Evolutionary conservation across 2,329 filamentous ascomycete genomes (phyloP), one percentile per base, ranked within the genome.

Genomic region (Hypomyces perniciosus): DNA sequence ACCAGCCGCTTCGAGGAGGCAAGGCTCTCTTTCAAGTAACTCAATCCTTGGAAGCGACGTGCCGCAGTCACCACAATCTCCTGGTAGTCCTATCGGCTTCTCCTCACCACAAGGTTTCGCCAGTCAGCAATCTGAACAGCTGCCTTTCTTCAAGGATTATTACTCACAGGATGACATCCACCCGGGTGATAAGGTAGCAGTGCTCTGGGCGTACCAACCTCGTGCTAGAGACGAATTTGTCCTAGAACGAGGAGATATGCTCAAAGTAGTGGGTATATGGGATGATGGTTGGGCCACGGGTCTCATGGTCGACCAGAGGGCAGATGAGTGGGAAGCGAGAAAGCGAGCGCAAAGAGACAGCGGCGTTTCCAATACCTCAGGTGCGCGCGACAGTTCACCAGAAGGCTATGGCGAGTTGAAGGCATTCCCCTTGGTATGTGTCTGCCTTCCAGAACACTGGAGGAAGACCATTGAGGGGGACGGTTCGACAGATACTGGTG

Each of bases 201-300:
- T 90, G 2, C 79, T 99, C 10, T 99, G 93, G 93, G 92, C 93
- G 2, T 99, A 99, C 68, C 90, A 96, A 61, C 92, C 93, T 33
- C 87, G 93, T 33, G 93, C 93, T 4, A 83, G 84, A 30, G 93
- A 99, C 62, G 93, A 99, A 65, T 97, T 97, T 64, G 78, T 89
- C 37, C 76, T 99, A 35, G 93, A 97, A 62, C 84, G 93, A 52
- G 93, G 93, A 48, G 93, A 99, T 65, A 96, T 99, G 91, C 79
- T 99, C 63, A 97, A 96, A 72, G 85, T 99, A 10, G 86, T 97
- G 31, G 93, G 93, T 55, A 99, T 99, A 59, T 99, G 93, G 93
- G 93, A 99, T 63, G 93, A 99, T 66, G 93, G 93, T 43, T 99
- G 93, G 93, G 93, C 93, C 8, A 99, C 93, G 1, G 93, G 93